Conservation (phyloP, 331 rosid species). For the Malus hybrid region DNA sequence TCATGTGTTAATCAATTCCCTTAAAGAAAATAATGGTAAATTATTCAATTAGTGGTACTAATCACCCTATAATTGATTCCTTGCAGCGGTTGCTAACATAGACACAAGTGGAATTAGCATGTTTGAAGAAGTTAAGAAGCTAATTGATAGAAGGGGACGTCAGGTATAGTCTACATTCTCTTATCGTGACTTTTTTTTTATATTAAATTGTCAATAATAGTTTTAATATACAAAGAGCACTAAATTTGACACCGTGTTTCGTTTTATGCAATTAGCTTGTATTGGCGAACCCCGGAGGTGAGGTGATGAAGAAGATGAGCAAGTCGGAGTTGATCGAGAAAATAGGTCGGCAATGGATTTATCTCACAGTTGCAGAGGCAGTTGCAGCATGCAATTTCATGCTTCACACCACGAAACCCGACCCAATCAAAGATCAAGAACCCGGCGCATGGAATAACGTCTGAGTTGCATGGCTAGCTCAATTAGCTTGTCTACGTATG, state of each 20-base stretch:
- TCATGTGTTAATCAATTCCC: not conserved
- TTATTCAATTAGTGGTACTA: not conserved
- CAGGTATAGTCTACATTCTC: conserved; percentile 29
- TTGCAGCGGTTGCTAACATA: conserved; percentile 82
- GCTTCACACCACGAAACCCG: conserved; percentile 52
- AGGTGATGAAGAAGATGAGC: conserved; percentile 91
- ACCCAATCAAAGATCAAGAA: conserved; percentile 38
- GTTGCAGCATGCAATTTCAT: conserved; percentile 75
- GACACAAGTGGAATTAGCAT: conserved; percentile 97
- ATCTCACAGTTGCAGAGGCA: conserved; percentile 80
- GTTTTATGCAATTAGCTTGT: conserved; percentile 35
- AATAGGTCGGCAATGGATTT: conserved; percentile 69
- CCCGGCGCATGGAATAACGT: conserved; percentile 49
- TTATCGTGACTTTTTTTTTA: too few relatives aligned
- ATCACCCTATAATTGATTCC: not conserved
- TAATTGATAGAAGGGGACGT: conserved; percentile 62
- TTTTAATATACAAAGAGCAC: not conserved
- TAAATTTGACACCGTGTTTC: not conserved
- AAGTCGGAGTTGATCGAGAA: conserved; percentile 54
- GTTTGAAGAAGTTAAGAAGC: conserved; percentile 83
- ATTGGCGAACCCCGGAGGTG: conserved; percentile 81
- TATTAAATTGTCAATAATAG: not conserved
- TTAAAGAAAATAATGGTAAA: not conserved
- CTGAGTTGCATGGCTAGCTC: conserved; percentile 6
- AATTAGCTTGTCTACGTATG: not conserved